These are phyloP conservation scores for Pyrrhoderma lamaoense DNA, from an alignment of 1,284 basidiomycete species.

Conservation along the genomic window DNA sequence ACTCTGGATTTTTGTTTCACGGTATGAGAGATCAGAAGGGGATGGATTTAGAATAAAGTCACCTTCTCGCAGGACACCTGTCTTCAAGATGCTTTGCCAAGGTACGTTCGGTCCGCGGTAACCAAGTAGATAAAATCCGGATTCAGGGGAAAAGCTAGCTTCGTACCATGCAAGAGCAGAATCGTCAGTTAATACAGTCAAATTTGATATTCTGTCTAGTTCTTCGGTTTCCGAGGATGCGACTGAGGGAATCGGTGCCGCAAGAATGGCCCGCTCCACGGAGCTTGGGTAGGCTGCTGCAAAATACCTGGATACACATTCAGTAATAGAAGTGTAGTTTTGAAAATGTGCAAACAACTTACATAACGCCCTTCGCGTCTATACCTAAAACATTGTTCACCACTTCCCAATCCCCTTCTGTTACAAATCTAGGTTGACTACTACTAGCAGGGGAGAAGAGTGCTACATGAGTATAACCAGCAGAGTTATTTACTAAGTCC, in stretches of 20 bases:
- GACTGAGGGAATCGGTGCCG: constrained; percentile 52
- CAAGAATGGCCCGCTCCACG: constrained; percentile 79
- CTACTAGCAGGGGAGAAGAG: constrained; percentile 74
- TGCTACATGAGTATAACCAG: constrained; percentile 87
- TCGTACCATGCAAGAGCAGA: constrained; percentile 56
- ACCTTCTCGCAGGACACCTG: constrained; percentile 49
- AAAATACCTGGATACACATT: constrained; percentile 64
- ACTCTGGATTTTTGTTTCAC: background rate
- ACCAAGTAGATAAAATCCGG: constrained; percentile 76
- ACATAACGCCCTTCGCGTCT: constrained; percentile 68
- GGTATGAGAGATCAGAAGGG: background rate
- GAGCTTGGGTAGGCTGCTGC: constrained; percentile 78
- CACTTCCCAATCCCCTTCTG: constrained; percentile 87
- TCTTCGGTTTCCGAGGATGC: constrained; percentile 23
- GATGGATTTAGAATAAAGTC: background rate
- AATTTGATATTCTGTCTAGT: constrained; percentile 29
- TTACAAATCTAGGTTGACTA: constrained; percentile 71
- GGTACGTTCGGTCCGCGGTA: constrained; percentile 83
- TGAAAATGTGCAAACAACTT: constrained; percentile 28
- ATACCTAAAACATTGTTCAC: constrained; percentile 67
- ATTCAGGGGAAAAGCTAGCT: constrained; percentile 73
- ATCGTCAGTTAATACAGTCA: constrained; percentile 62
- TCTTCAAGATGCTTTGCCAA: constrained; percentile 75
- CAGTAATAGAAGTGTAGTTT: background rate
- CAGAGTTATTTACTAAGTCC: constrained; percentile 73